phyloP scores from a whole-genome alignment of 164 flowering plant genomes.

The Protea cynaroides region DNA sequence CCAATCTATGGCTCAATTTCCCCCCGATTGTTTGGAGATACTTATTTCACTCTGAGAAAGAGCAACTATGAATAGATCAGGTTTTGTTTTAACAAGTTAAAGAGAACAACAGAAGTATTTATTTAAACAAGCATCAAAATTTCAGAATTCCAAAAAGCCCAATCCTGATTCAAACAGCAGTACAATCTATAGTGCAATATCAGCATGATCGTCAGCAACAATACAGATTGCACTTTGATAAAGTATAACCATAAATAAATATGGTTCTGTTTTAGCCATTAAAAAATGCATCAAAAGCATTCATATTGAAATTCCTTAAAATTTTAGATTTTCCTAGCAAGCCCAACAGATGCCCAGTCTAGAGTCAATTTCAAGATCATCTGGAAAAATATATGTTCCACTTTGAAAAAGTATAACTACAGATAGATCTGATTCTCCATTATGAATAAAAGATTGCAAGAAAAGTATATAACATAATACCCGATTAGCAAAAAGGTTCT shows the following conservation, averaged over 20 bases:
- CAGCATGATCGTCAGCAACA: background rate
- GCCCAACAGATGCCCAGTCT: too few relatives aligned
- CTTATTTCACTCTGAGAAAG: background rate
- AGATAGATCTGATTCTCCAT: too few relatives aligned
- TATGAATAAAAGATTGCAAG: background rate
- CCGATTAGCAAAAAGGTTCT: slow-evolving; percentile 90
- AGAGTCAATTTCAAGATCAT: too few relatives aligned
- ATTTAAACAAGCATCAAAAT: background rate
- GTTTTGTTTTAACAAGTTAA: too few relatives aligned
- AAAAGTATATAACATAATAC: slow-evolving; percentile 31
- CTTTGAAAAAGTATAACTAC: too few relatives aligned
- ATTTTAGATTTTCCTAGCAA: too few relatives aligned
- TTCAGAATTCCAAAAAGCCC: background rate
- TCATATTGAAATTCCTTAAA: too few relatives aligned
- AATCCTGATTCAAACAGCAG: background rate
- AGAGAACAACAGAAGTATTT: too few relatives aligned
- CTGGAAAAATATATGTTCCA: too few relatives aligned
- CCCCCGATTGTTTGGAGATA: background rate
- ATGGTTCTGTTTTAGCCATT: slow-evolving; percentile 1
- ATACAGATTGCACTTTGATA: background rate
- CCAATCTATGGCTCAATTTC: background rate
- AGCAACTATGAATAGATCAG: background rate
- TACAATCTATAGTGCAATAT: background rate
- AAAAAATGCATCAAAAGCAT: background rate
- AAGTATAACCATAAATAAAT: background rate